These are phyloP conservation scores for Fistulinella cinereoalba DNA, from an alignment of 1,284 basidiomycete species.

Conservation along the genomic window DNA sequence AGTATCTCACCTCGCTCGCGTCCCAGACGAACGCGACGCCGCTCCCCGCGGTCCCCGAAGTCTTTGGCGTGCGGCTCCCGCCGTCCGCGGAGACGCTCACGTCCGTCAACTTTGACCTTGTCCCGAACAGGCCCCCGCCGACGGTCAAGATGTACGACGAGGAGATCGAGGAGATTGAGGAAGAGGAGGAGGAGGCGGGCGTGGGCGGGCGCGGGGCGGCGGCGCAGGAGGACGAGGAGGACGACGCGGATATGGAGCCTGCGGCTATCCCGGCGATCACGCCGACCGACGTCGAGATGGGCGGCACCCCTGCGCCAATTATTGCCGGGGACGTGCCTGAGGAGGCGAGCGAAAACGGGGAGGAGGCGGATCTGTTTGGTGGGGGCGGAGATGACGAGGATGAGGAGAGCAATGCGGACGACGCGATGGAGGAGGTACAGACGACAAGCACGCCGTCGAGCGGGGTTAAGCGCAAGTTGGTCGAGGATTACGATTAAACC, in stretches of 20 bases:
- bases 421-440: conserved; percentile 73
- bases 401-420: conserved; percentile 52
- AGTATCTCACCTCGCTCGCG: conserved; percentile 90
- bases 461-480: conserved; percentile 71
- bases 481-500: conserved; percentile 77
- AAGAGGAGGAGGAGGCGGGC: conserved; percentile 42
- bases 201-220: no score
- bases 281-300: conserved; percentile 67
- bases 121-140: conserved; percentile 82
- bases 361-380: conserved; percentile 62
- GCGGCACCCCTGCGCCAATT: conserved; percentile 38
- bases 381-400: conserved; percentile 71
- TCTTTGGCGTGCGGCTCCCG: conserved; percentile 91
- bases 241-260: conserved; percentile 61
- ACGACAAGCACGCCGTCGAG: conserved; percentile 49
- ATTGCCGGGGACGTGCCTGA: conserved; percentile 44
- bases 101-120: conserved; percentile 88
- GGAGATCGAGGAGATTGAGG: conserved; percentile 72
- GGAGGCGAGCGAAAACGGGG: conserved; percentile 61
- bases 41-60: conserved; percentile 90
- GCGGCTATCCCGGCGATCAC: conserved; percentile 46
- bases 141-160: conserved; percentile 73
- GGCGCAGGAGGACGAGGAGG: conserved; percentile 47
- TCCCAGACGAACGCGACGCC: conserved; percentile 88
- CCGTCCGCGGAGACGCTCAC: conserved; percentile 81